Evolutionary conservation across 192 early-diverging fungal species (phyloP), one percentile per base, ranked within the genome.

Genomic region (Spizellomyces punctatus): DNA sequence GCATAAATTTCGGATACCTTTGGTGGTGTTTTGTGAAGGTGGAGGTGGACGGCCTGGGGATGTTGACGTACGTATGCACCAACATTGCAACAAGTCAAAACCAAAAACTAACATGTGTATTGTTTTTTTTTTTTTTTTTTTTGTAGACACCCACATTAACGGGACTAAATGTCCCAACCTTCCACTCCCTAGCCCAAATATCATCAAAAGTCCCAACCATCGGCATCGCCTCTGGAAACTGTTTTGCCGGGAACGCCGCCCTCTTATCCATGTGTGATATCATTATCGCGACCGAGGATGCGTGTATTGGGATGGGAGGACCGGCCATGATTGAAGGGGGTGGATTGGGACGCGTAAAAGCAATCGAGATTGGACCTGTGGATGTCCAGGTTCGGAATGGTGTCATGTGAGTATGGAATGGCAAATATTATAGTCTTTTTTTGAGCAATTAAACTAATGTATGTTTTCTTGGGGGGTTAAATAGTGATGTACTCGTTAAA

Each of bases 251-350:
- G 10, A 73, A 73, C 54, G 72, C 72, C 21, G 72, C 72, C 0
- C 43, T 73, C 41, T 42, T 73, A 36, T 47, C 44, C 46, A 19
- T 17, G 5, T 73, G 72, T 48, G 72, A 73, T 42, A 27, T 73
- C 36, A 9, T 56, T 22, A 56, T 56, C 7, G 54, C 54, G n/a
- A 56, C 54, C 54, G 54, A 56, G 54, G 22, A 56, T 56, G n/a
- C 54, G 54, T 19, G 22, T 22, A 56, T 56, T 56, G 72, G 71
- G 50, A 64, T 73, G 71, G 71, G 71, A 10, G 71, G 72, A 4
- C 73, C 73, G 7, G 72, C 73, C 5, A 75, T 75, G 73, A 63
- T 75, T 22, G 73, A 75, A 59, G 73, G 73, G 55, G 73, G 73
- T 17, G 73, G 73, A 6, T 36, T 75, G 22, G 73, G 73, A 22